Base-by-base conservation (phyloP, 2,329 filamentous ascomycete species). In the Colletotrichum spaethianum region DNA sequence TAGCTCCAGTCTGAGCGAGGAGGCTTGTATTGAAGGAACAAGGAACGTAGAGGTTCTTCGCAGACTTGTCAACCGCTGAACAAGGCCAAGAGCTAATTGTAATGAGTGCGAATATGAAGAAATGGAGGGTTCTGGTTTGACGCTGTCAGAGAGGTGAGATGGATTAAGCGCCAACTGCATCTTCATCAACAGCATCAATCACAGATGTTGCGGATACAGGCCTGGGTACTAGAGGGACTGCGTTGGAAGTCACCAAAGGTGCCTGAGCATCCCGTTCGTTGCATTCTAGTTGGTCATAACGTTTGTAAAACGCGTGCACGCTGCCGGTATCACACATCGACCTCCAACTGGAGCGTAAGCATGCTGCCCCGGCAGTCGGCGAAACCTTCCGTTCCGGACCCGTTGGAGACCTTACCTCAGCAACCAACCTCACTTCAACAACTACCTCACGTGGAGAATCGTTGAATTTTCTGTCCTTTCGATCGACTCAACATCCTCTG, bases 371-470 rank as follows among this genome's bases (percentile, higher is more conserved):
- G 69, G 67, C 31, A 53, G 67, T 28, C 67, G 56, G 70, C 70
- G 56, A 61, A 73, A 73, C 48, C 55, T 57, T 63, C 61, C 61
- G 67, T 26, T 31, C 48, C 48, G 67, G 52, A n/a, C 46, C 48
- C 56, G 33, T 56, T 16, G 16, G 14, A 20, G 18, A 31, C 31
- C 8, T 73, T 73, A 73, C 62, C 67, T 73, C 71, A 73, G 67
- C 70, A 16, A 53, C 23, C 46, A n/a, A 73, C 70, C 44, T 71
- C 70, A 73, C 50, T 40, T 68, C 48, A 20, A 11, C 20, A 28
- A 23, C 36, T 36, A 38, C 50, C 23, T 48, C 42, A 33, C 42
- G 57, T 72, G 59, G 59, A 36, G 42, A 36, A 42, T 38, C 56
- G 12, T 46, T 12, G 38, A 23, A 23, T 20, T 40, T 20, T 40